These are phyloP conservation scores for Vitis hybrid DNA, from an alignment of 177 flowering plant genomes.

Conservation along the genomic window DNA sequence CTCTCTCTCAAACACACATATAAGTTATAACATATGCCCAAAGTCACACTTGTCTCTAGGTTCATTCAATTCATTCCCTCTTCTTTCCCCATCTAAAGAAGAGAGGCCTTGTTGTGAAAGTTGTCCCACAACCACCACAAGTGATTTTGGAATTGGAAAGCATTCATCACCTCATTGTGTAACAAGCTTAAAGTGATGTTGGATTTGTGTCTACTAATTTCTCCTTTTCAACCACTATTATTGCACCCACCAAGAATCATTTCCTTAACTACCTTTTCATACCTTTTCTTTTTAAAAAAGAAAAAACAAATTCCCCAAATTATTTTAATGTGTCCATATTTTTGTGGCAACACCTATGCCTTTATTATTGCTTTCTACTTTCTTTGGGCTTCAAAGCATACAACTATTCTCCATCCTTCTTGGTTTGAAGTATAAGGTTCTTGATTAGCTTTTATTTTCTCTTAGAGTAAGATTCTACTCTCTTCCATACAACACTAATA, in stretches of 20 bases:
- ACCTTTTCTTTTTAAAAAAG: background rate
- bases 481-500: no score
- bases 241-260: slow-evolving; percentile 3
- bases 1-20: no score
- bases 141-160: slow-evolving; percentile 4
- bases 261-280: background rate
- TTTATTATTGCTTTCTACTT: no score
- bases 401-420: no score
- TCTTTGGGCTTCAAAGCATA: no score
- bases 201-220: background rate
- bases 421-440: no score
- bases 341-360: no score
- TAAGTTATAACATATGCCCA: no score
- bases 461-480: no score
- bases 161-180: background rate
- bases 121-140: background rate
- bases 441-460: no score
- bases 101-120: slow-evolving; percentile 7
- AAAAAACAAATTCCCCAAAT: no score
- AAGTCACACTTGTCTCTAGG: slow-evolving; percentile 3
- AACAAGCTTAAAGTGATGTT: background rate
- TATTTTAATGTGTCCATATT: no score
- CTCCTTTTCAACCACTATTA: slow-evolving; percentile 2
- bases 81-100: background rate
- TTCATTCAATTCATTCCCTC: slow-evolving; percentile 3